A percentile compares a stretch with the other conserved stretches of the same genome.
These are phyloP conservation scores for Sporisorium graminicola DNA, from an alignment of 1,284 basidiomycete species.

Conservation along the genomic window DNA sequence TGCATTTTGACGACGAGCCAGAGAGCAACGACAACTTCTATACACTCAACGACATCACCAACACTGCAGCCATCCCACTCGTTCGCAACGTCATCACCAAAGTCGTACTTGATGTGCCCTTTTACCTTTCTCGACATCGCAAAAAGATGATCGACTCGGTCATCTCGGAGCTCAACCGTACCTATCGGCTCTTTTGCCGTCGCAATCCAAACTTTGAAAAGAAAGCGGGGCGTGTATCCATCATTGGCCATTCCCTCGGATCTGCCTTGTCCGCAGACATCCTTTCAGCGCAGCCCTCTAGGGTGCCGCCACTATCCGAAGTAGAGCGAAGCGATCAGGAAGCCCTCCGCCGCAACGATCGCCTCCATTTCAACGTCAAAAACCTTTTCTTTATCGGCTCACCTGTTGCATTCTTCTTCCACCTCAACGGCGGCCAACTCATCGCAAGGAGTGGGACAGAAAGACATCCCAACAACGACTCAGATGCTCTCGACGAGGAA, in stretches of 20 bases:
- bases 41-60: conserved; percentile 69
- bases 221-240: conserved; percentile 71
- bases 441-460: conserved; percentile 73
- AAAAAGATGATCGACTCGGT: conserved; percentile 72
- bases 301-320: conserved; percentile 62
- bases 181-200: conserved; percentile 74
- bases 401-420: conserved; percentile 74
- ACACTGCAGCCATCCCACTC: conserved; percentile 53
- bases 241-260: conserved; percentile 73
- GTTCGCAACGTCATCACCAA: conserved; percentile 62
- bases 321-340: conserved; percentile 20
- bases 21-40: conserved; percentile 71
- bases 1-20: conserved; percentile 64
- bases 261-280: conserved; percentile 74
- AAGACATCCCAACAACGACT: conserved; percentile 69
- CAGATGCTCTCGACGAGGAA: conserved; percentile 68
- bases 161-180: conserved; percentile 61
- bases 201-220: conserved; percentile 72
- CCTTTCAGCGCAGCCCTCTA: conserved; percentile 74
- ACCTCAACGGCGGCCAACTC: conserved; percentile 73
- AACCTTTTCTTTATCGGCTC: conserved; percentile 74
- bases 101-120: conserved; percentile 73
- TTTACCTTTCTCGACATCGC: conserved; percentile 71
- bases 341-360: conserved; percentile 27
- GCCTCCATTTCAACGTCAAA: conserved; percentile 70